phyloP scores from a whole-genome alignment of 108 stramenopile genomes.

The Schizochytrium sp. region DNA sequence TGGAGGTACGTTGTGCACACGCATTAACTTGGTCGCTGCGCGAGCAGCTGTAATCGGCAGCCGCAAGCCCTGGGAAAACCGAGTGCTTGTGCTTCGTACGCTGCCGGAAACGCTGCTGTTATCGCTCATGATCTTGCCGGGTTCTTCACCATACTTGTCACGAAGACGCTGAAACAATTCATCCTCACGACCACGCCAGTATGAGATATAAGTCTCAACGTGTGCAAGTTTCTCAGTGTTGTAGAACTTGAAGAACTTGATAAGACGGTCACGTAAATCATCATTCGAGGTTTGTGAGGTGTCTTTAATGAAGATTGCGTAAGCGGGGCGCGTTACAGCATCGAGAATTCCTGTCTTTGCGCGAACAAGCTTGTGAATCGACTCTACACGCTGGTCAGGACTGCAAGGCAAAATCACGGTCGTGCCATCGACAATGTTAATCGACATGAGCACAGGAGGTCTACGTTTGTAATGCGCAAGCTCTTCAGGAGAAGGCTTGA shows the following conservation, averaged over 20 bases:
- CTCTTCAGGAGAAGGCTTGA: constrained; percentile 78
- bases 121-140: constrained; percentile 2
- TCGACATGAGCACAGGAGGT: constrained; percentile 78
- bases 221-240: constrained; percentile 42
- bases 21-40: constrained; percentile 42
- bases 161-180: constrained; percentile 16
- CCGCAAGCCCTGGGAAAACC: constrained; percentile 11
- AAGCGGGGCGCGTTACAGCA: constrained; percentile 40
- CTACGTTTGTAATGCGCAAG: constrained; percentile 80
- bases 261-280: constrained; percentile 44
- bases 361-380: constrained; percentile 70
- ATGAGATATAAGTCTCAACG: constrained; percentile 19
- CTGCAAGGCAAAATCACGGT: constrained; percentile 79
- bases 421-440: constrained; percentile 76
- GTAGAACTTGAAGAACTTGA: constrained; percentile 55
- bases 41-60: constrained; percentile 53
- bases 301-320: constrained; percentile 39
- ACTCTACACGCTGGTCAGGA: constrained; percentile 78
- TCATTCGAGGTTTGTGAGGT: constrained; percentile 8
- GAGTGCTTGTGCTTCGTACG: background rate
- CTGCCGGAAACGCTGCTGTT: background rate
- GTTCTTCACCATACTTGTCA: constrained; percentile 33
- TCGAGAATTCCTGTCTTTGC: constrained; percentile 51
- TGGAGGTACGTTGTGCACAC: background rate
- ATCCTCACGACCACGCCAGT: constrained; percentile 55